These are phyloP conservation scores for Schwanniomyces vanrijiae DNA, from an alignment of 805 yeast species.

Conservation along the genomic window DNA sequence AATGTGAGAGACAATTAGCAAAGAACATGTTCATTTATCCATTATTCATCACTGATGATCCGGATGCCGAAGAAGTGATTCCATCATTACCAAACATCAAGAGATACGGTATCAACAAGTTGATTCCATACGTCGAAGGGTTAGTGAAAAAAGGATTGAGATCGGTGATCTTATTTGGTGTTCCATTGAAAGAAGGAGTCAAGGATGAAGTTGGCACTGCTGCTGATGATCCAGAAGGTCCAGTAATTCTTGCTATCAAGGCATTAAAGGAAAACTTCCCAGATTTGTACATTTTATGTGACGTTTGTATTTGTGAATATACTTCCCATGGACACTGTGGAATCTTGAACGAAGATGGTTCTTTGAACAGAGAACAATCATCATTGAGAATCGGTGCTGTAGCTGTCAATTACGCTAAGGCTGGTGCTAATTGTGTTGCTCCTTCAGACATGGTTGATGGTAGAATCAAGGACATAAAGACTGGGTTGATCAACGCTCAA, in stretches of 20 bases:
- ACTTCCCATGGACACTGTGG: conserved; percentile 99
- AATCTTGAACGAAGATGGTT: conserved; percentile 80
- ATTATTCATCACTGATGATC: conserved; percentile 75
- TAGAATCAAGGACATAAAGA: conserved; percentile 82
- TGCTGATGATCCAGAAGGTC: conserved; percentile 96
- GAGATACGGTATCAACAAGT: conserved; percentile 79
- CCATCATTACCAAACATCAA: conserved; percentile 85
- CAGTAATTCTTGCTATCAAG: conserved; percentile 81
- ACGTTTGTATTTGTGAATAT: conserved; percentile 95
- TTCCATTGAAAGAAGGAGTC: conserved; percentile 69
- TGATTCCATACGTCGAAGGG: conserved; percentile 66
- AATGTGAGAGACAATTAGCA: conserved; percentile 74
- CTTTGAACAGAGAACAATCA: conserved; percentile 70
- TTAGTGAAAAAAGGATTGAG: conserved; percentile 79
- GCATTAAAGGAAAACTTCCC: conserved; percentile 69
- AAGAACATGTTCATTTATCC: conserved; percentile 94
- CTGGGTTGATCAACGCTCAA: conserved; percentile 75
- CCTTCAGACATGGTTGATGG: conserved; percentile 99
- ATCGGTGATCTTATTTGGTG: conserved; percentile 91
- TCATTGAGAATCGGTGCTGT: conserved; percentile 89
- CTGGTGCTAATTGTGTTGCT: conserved; percentile 95
- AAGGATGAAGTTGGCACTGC: conserved; percentile 84
- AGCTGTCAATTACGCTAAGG: conserved; percentile 91
- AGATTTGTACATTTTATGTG: conserved; percentile 82
- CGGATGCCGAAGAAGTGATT: conserved; percentile 75